Conservation (phyloP, 148 eudicot species). For the Rhododendron kiyosumense region DNA sequence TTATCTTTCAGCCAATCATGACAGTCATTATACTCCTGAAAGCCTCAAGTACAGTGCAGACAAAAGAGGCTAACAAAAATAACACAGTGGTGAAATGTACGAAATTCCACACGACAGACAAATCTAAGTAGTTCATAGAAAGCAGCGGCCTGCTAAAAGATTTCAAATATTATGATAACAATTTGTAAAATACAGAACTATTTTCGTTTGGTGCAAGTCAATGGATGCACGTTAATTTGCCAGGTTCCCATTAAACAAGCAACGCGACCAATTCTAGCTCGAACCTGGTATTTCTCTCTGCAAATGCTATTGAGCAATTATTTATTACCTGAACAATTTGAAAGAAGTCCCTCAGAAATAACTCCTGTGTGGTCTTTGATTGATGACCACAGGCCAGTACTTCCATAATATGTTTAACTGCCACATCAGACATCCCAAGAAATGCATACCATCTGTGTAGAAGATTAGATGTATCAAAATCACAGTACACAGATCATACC, state of each 20-base stretch:
- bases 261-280: not conserved
- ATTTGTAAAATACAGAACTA: not conserved
- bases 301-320: not conserved
- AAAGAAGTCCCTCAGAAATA: conserved; percentile 79
- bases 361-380: conserved; percentile 81
- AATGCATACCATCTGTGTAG: conserved; percentile 80
- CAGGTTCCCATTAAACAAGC: not conserved
- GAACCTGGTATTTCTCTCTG: not conserved
- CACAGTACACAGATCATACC: conserved; percentile 1
- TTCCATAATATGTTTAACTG: conserved; percentile 77
- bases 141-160: not conserved
- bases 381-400: conserved; percentile 87
- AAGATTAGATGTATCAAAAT: not conserved
- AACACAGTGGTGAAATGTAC: not conserved
- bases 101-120: too few species aligned
- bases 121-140: not conserved
- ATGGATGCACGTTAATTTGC: not conserved
- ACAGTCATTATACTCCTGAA: not conserved
- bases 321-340: conserved; percentile 70
- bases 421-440: conserved; percentile 81
- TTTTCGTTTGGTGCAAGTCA: not conserved
- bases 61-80: not conserved
- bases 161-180: not conserved
- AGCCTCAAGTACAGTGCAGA: not conserved
- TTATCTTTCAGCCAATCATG: not conserved